Evolutionary conservation across 495 filamentous ascomycete species (phyloP).

Genomic region (Talaromyces proteolyticus): DNA sequence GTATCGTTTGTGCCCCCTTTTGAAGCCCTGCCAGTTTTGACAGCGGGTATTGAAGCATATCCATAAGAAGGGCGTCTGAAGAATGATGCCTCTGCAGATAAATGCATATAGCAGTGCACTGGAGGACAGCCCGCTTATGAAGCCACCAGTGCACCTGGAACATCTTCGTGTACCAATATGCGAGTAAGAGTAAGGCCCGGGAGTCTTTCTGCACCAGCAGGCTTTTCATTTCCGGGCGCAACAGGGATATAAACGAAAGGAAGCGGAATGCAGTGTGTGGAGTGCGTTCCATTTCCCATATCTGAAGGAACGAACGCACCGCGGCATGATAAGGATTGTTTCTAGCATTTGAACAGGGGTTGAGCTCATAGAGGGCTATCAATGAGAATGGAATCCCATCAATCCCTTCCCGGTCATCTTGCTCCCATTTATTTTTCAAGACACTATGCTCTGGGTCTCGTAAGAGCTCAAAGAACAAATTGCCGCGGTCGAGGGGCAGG

Average conservation of each 20-base stretch:
- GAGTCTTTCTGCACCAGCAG: slow-evolving; percentile 24
- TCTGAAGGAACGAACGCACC: background rate
- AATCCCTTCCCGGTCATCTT: background rate
- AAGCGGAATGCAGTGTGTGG: background rate
- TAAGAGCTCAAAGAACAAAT: background rate
- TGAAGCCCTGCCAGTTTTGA: background rate
- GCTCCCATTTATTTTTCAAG: background rate
- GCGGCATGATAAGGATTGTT: slow-evolving; percentile 2
- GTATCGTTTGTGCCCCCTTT: no score
- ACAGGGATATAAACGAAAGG: background rate
- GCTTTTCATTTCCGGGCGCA: slow-evolving; percentile 8
- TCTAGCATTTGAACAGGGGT: background rate
- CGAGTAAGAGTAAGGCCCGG: slow-evolving; percentile 28
- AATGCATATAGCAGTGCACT: slow-evolving; percentile 32
- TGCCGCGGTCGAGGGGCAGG: background rate
- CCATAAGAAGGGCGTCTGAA: background rate
- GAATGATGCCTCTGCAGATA: slow-evolving; percentile 19
- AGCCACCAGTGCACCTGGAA: slow-evolving; percentile 25
- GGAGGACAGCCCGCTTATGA: slow-evolving; percentile 19
- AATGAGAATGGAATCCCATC: background rate
- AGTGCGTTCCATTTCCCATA: background rate
- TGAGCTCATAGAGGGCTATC: background rate
- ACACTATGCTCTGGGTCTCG: background rate
- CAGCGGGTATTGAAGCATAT: background rate
- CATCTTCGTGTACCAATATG: slow-evolving; percentile 30